Evolutionary conservation across 2,329 filamentous ascomycete genomes (phyloP), one percentile per base, ranked within the genome.

Genomic region (Canariomyces notabilis): DNA sequence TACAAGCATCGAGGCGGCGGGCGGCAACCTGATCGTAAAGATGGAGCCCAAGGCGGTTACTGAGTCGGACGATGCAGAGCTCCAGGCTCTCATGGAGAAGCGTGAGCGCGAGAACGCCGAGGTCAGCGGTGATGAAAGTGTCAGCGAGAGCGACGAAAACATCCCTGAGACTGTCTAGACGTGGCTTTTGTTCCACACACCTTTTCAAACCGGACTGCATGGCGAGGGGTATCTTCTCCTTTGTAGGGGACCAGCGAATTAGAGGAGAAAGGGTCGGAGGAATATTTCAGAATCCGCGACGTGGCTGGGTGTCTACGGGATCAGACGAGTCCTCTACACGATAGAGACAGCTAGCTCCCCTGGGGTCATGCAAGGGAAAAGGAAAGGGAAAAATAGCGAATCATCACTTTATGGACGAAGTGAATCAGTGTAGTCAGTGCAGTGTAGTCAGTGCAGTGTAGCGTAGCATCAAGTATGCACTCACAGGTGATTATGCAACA

Each of bases 41-140:
- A 98, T 98, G 93, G 90, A 93, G 61, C 93, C 93, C 58, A 97
- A 97, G 82, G 93, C 94, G 4, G 93, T 98, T 52, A 98, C 93
- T 1, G 94, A 97, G 77, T 94, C 89, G 67, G 94, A 98, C 62
- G 93, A 98, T 64, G 93, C 91, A 20, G 90, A 96, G 70, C 76
- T 98, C 56, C 89, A 96, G 68, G 93, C 91, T 42, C 79, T 98
- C 56, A 98, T 98, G 93, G 93, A 97, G 78, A 96, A 97, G 83
- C 84, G 87, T 57, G 93, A 95, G 76, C 85, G 89, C 57, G 91
- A 97, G 79, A 98, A 98, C 71, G 87, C 89, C 66, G 89, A 98
- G 68, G 89, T 98, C 63, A 95, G 89, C 68, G 93, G 93, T 62
- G 94, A 98, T 66, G 93, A 98, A 76, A 93, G 90, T 67, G 78